Evolutionary conservation across 345 rosid genomes (phyloP).

Genomic region (Gossypium australe): DNA sequence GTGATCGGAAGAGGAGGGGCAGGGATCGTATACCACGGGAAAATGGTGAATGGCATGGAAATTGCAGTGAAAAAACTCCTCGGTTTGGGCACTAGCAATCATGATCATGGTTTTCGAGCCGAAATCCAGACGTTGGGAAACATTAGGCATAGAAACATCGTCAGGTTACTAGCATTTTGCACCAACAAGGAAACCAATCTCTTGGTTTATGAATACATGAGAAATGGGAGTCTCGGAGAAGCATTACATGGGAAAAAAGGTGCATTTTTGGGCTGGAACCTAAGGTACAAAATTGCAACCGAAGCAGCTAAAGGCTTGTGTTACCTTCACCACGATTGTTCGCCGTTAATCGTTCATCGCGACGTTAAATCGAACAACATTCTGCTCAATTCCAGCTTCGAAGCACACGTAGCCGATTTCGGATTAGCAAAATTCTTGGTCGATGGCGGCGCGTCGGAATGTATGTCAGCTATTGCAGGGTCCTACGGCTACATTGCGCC

Average conservation of each 20-base stretch:
- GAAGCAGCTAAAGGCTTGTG: slow-evolving; percentile 72
- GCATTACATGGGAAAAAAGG: slow-evolving; percentile 60
- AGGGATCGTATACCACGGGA: slow-evolving; percentile 57
- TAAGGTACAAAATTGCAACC: slow-evolving; percentile 52
- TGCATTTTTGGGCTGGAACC: slow-evolving; percentile 44
- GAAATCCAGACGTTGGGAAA: slow-evolving; percentile 64
- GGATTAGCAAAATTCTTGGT: slow-evolving; percentile 65
- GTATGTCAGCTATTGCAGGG: slow-evolving; percentile 75
- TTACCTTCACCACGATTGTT: slow-evolving; percentile 73
- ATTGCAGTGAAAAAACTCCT: slow-evolving; percentile 60
- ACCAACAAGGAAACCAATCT: slow-evolving; percentile 58
- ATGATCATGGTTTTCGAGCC: slow-evolving; percentile 60
- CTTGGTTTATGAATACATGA: slow-evolving; percentile 64
- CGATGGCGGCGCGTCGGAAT: slow-evolving; percentile 49
- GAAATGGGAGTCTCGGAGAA: slow-evolving; percentile 65
- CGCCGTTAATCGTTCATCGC: slow-evolving; percentile 56
- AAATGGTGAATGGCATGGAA: slow-evolving; percentile 48
- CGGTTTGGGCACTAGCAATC: slow-evolving; percentile 36
- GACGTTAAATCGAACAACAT: slow-evolving; percentile 75
- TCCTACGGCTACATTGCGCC: slow-evolving; percentile 80
- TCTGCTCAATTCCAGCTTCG: slow-evolving; percentile 50
- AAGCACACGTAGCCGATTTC: slow-evolving; percentile 73
- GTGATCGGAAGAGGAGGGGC: slow-evolving; percentile 72
- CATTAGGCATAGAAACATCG: slow-evolving; percentile 66
- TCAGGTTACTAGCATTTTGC: slow-evolving; percentile 57